Conservation (phyloP, 148 eudicot genomes). For the Rhododendron griersonianum region DNA sequence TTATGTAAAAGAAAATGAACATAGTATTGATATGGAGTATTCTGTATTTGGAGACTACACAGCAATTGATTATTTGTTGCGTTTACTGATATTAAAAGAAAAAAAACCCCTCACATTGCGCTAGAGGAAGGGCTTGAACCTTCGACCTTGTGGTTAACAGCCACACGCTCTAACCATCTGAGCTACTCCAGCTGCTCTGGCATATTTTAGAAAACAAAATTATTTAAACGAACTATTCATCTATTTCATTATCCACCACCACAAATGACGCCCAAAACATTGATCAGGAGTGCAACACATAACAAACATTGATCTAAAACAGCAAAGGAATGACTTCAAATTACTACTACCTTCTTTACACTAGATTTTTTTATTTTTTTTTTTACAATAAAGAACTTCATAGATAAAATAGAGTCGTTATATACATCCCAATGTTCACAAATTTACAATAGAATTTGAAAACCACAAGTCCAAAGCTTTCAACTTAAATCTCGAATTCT, state of each 20-base stretch:
- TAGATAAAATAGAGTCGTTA: no score
- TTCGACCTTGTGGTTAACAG: slow-evolving; percentile 49
- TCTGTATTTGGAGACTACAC: neutral
- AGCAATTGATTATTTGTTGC: neutral
- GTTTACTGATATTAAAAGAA: neutral
- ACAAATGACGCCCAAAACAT: neutral
- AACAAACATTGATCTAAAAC: neutral
- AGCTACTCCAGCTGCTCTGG: slow-evolving; percentile 46
- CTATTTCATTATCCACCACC: neutral
- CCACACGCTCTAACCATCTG: slow-evolving; percentile 64
- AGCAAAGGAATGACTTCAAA: neutral
- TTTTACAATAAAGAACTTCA: no score
- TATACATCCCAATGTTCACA: no score
- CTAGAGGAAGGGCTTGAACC: slow-evolving; percentile 57
- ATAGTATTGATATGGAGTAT: no score
- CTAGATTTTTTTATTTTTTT: no score
- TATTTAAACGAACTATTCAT: no score
- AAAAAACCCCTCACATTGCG: neutral
- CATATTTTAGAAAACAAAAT: no score
- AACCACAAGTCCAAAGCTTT: neutral
- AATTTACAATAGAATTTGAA: neutral
- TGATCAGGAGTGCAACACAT: neutral
- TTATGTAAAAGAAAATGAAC: no score
- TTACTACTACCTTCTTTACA: neutral
- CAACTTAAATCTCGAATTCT: neutral